Conservation (phyloP, 2,329 filamentous ascomycete species). For the Westerdykella aurantiaca region DNA sequence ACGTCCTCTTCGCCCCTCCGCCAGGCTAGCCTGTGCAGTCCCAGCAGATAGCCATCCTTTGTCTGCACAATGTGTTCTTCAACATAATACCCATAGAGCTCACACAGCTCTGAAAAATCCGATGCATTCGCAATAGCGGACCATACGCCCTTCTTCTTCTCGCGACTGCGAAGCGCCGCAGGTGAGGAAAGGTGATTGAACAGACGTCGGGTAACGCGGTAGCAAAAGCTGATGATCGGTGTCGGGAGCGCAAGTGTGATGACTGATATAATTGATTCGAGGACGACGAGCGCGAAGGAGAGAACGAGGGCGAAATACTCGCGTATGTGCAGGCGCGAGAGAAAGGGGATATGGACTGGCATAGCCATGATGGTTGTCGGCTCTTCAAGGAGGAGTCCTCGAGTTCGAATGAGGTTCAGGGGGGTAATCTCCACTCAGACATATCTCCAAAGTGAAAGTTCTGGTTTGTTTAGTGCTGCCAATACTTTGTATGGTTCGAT, state of each 20-base stretch:
- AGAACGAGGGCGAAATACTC: slow-evolving; percentile 84
- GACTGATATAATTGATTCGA: slow-evolving; percentile 78
- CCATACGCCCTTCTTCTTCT: slow-evolving; percentile 67
- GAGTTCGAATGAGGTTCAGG: too few relatives aligned
- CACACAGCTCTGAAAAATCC: slow-evolving; percentile 93
- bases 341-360: slow-evolving; percentile 54
- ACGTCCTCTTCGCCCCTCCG: slow-evolving; percentile 72
- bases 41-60: slow-evolving; percentile 85
- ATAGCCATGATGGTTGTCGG: slow-evolving; percentile 11
- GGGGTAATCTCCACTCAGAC: too few relatives aligned
- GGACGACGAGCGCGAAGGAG: slow-evolving; percentile 74
- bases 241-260: slow-evolving; percentile 82
- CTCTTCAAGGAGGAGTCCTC: neutral
- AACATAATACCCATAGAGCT: slow-evolving; percentile 82
- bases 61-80: slow-evolving; percentile 97
- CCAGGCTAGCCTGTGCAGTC: slow-evolving; percentile 81
- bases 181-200: slow-evolving; percentile 75
- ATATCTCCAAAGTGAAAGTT: neutral
- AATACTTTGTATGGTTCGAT: neutral
- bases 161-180: slow-evolving; percentile 61
- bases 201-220: slow-evolving; percentile 70
- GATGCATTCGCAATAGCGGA: slow-evolving; percentile 76
- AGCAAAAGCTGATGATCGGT: slow-evolving; percentile 75
- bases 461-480: neutral
- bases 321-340: slow-evolving; percentile 55